These are phyloP conservation scores for Scedosporium apiospermum DNA, from an alignment of 2,329 filamentous ascomycete genomes.

Conservation along the genomic window DNA sequence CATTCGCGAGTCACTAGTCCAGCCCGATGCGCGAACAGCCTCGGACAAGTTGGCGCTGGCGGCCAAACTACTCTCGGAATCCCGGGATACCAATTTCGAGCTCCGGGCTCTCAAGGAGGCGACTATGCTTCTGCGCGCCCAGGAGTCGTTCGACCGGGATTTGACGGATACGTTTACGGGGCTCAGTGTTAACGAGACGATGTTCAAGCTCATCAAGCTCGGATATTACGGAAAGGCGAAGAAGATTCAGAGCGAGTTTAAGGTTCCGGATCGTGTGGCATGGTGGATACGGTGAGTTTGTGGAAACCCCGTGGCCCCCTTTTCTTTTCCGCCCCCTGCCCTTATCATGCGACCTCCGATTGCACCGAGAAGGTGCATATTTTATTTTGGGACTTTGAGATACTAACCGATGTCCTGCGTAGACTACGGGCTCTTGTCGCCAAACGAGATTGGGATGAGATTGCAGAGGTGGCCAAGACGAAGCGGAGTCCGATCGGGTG, in stretches of 20 bases:
- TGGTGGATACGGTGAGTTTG: constrained; percentile 64
- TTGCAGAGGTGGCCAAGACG: constrained; percentile 73
- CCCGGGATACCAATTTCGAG: constrained; percentile 69
- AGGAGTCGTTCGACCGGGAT: constrained; percentile 80
- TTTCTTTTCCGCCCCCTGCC: constrained; percentile 1
- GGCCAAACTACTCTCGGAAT: constrained; percentile 71
- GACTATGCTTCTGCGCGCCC: constrained; percentile 68
- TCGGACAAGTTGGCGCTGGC: constrained; percentile 85
- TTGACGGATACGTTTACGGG: constrained; percentile 69
- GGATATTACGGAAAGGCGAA: constrained; percentile 78
- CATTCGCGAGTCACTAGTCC: constrained; percentile 69
- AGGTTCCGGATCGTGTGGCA: constrained; percentile 78
- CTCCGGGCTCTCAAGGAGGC: constrained; percentile 71
- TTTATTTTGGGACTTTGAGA: neutral
- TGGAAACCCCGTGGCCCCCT: neutral
- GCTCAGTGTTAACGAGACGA: constrained; percentile 80
- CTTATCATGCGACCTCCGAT: neutral
- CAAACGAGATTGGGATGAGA: constrained; percentile 82
- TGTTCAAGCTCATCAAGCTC: constrained; percentile 76
- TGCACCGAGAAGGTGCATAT: neutral
- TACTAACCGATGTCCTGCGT: constrained; percentile 16
- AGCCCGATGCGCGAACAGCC: constrained; percentile 59
- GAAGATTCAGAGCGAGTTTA: constrained; percentile 87
- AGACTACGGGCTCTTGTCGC: constrained; percentile 81
- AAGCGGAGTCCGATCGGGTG: constrained; percentile 91